A percentile compares a stretch with the other conserved stretches of the same genome.
Evolutionary conservation across 768 basidiomycete species (phyloP).

Genomic region (Lepiota venenata): DNA sequence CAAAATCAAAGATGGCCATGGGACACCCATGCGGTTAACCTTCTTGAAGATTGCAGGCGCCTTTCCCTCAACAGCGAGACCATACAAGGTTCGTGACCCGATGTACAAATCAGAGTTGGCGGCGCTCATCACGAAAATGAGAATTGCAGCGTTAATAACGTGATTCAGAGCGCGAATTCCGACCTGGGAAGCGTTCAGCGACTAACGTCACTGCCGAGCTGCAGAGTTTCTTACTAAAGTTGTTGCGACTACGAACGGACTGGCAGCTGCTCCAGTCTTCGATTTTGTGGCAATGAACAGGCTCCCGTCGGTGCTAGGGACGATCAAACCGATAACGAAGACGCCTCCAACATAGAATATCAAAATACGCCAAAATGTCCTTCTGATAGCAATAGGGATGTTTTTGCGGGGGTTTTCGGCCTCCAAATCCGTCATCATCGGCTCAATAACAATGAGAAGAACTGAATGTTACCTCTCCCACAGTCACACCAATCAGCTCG

Average conservation of each 20-base stretch:
- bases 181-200: slow-evolving; percentile 25
- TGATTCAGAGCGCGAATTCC: slow-evolving; percentile 59
- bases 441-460: not conserved
- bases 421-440: slow-evolving; percentile 22
- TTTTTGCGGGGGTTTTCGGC: slow-evolving; percentile 72
- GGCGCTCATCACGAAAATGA: slow-evolving; percentile 62
- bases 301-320: slow-evolving; percentile 55
- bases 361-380: slow-evolving; percentile 57
- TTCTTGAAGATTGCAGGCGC: slow-evolving; percentile 41
- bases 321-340: slow-evolving; percentile 68
- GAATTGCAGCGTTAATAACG: slow-evolving; percentile 61
- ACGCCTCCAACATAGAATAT: slow-evolving; percentile 68
- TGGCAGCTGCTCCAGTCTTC: slow-evolving; percentile 53
- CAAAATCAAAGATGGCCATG: slow-evolving; percentile 47
- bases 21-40: slow-evolving; percentile 44
- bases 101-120: slow-evolving; percentile 64
- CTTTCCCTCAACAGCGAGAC: slow-evolving; percentile 46
- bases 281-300: slow-evolving; percentile 43
- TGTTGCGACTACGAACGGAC: slow-evolving; percentile 59
- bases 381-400: slow-evolving; percentile 66
- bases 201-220: not conserved
- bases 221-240: slow-evolving; percentile 24
- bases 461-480: slow-evolving; percentile 34
- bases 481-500: slow-evolving; percentile 67
- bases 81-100: slow-evolving; percentile 46